phyloP scores from a whole-genome alignment of 2,329 filamentous ascomycete genomes.

The Didymella arachidicola region DNA sequence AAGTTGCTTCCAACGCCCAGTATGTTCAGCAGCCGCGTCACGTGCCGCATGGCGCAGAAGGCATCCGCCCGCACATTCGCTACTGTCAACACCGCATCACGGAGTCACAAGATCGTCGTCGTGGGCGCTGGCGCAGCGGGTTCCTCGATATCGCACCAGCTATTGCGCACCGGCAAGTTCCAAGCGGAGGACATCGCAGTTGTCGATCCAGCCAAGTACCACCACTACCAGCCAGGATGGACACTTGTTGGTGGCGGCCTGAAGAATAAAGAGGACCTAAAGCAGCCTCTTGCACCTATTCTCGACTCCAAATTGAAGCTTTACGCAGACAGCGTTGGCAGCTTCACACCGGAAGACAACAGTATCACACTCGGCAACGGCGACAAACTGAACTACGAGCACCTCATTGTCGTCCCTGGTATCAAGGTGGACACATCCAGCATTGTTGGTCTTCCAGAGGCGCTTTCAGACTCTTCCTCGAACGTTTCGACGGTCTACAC shows the following conservation, averaged over 20 bases:
- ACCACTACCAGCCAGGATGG: slow-evolving; percentile 75
- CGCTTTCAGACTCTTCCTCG: slow-evolving; percentile 46
- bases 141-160: slow-evolving; percentile 70
- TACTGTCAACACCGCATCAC: slow-evolving; percentile 42
- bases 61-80: slow-evolving; percentile 27
- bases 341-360: slow-evolving; percentile 65
- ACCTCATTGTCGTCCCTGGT: slow-evolving; percentile 67
- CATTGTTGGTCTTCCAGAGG: slow-evolving; percentile 47
- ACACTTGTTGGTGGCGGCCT: slow-evolving; percentile 72
- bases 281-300: slow-evolving; percentile 59
- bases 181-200: slow-evolving; percentile 67
- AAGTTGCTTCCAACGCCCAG: neutral
- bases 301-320: slow-evolving; percentile 68
- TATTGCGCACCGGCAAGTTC: slow-evolving; percentile 67
- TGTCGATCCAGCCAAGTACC: slow-evolving; percentile 68
- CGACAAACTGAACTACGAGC: slow-evolving; percentile 67
- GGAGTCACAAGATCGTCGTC: slow-evolving; percentile 70
- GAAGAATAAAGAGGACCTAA: slow-evolving; percentile 67
- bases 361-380: slow-evolving; percentile 63
- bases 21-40: slow-evolving; percentile 21
- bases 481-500: slow-evolving; percentile 50
- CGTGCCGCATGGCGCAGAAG: slow-evolving; percentile 22
- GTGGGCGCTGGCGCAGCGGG: slow-evolving; percentile 73
- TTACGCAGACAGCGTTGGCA: slow-evolving; percentile 62
- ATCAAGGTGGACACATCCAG: slow-evolving; percentile 43